Evolutionary conservation across 1,284 basidiomycete genomes (phyloP).

Genomic region (Heterobasidion irregulare): DNA sequence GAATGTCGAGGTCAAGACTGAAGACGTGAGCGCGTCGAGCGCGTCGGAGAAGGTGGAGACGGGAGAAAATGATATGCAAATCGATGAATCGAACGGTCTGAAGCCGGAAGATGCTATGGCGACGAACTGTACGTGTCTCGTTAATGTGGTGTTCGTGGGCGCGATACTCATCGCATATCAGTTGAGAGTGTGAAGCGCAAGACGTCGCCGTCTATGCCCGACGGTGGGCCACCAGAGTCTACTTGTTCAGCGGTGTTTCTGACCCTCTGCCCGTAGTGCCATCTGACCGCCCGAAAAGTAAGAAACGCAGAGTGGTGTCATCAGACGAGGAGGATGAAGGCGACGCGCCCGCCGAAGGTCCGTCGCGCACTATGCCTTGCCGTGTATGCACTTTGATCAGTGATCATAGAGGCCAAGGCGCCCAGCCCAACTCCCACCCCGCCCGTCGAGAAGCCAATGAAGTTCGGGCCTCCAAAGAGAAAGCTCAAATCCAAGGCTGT

Average conservation of each 20-base stretch:
- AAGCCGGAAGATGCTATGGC: background rate
- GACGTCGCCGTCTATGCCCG: background rate
- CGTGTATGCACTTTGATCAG: too few species aligned
- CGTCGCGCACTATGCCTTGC: too few species aligned
- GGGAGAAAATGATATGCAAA: background rate
- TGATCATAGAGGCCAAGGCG: background rate
- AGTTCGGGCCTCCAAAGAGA: constrained; percentile 2
- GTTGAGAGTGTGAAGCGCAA: background rate
- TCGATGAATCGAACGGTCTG: background rate
- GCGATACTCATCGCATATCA: background rate
- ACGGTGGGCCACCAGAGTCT: background rate
- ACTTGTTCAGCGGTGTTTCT: background rate
- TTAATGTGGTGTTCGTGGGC: background rate
- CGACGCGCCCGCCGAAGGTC: constrained; percentile 5
- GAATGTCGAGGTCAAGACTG: background rate
- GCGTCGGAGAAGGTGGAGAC: background rate
- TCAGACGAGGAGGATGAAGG: constrained; percentile 16
- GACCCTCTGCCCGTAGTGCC: background rate
- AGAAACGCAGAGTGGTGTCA: constrained; percentile 7
- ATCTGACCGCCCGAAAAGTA: background rate
- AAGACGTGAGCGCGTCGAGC: background rate
- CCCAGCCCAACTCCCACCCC: background rate
- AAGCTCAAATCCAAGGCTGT: constrained; percentile 1
- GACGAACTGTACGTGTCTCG: background rate
- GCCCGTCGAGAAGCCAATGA: background rate